A percentile compares a stretch with the other conserved stretches of the same genome.
Evolutionary conservation across 2,329 filamentous ascomycete species (phyloP).

Genomic region (Ilyonectria robusta): DNA sequence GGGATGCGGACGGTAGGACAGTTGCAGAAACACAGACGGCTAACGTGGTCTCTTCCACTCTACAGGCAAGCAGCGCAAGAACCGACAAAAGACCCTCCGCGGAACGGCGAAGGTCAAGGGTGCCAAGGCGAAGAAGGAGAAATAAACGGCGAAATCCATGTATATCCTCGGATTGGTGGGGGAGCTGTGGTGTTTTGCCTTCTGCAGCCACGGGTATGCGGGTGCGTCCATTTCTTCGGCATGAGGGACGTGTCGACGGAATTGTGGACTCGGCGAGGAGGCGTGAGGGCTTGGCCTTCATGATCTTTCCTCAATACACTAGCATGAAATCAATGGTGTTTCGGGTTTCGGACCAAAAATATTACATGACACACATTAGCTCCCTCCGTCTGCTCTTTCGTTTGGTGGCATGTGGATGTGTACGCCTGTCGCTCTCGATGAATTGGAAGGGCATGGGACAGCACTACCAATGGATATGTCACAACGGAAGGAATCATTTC

Average conservation of each 20-base stretch:
- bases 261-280: slow-evolving; percentile 50
- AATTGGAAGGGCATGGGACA: neutral
- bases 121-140: slow-evolving; percentile 93
- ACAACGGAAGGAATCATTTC: neutral
- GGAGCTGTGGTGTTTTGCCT: slow-evolving; percentile 50
- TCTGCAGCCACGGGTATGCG: slow-evolving; percentile 47
- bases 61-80: slow-evolving; percentile 99
- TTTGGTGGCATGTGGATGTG: neutral
- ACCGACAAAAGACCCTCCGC: slow-evolving; percentile 98
- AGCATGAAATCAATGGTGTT: slow-evolving; percentile 61
- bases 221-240: slow-evolving; percentile 46
- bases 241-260: slow-evolving; percentile 49
- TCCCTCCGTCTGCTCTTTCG: neutral
- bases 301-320: slow-evolving; percentile 54
- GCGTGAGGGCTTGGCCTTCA: slow-evolving; percentile 47
- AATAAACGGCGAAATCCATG: slow-evolving; percentile 71
- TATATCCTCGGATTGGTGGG: slow-evolving; percentile 50
- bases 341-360: slow-evolving; percentile 57
- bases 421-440: neutral
- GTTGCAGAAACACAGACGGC: slow-evolving; percentile 15
- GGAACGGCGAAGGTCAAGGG: slow-evolving; percentile 99
- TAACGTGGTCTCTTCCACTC: slow-evolving; percentile 24
- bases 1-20: neutral
- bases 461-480: neutral
- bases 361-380: slow-evolving; percentile 37